phyloP scores from a whole-genome alignment of 805 yeast species.

The Starmerella etchellsii region DNA sequence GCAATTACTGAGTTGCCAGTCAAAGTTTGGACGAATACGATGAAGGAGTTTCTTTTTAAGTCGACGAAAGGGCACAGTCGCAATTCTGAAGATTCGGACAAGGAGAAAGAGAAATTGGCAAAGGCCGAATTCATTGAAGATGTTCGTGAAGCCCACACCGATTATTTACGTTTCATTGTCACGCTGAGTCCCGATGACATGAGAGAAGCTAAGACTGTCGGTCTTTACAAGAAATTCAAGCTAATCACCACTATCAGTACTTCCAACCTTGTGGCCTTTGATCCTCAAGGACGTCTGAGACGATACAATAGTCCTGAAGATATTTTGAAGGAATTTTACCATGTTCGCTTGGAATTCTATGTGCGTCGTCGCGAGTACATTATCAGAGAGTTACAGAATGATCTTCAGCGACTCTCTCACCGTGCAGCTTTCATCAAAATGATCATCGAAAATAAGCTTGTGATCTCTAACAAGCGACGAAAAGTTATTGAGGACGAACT shows the following conservation, averaged over 20 bases:
- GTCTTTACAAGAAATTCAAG: slow-evolving; percentile 75
- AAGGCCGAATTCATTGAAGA: slow-evolving; percentile 77
- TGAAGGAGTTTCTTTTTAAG: slow-evolving; percentile 69
- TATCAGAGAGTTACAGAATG: slow-evolving; percentile 55
- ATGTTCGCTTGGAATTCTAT: slow-evolving; percentile 75
- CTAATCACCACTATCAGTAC: slow-evolving; percentile 54
- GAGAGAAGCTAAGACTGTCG: slow-evolving; percentile 61
- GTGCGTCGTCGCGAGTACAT: slow-evolving; percentile 80
- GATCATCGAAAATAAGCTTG: slow-evolving; percentile 64
- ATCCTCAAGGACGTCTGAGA: slow-evolving; percentile 73
- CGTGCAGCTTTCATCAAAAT: slow-evolving; percentile 87
- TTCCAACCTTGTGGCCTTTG: slow-evolving; percentile 92
- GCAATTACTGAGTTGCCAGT: slow-evolving; percentile 91
- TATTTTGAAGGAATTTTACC: slow-evolving; percentile 72
- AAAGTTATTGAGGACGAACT: slow-evolving; percentile 51
- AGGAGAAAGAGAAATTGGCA: slow-evolving; percentile 21
- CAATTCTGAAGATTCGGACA: slow-evolving; percentile 42
- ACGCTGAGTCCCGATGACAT: slow-evolving; percentile 68
- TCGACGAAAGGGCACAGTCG: slow-evolving; percentile 35
- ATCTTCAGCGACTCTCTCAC: slow-evolving; percentile 56
- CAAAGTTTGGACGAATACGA: slow-evolving; percentile 79
- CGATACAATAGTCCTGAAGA: slow-evolving; percentile 65
- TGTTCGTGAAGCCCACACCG: slow-evolving; percentile 79
- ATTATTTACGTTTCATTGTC: slow-evolving; percentile 64
- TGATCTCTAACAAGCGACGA: slow-evolving; percentile 64